Base-by-base conservation (phyloP, 1,284 basidiomycete genomes). In the Cutaneotrichosporon daszewskae region DNA sequence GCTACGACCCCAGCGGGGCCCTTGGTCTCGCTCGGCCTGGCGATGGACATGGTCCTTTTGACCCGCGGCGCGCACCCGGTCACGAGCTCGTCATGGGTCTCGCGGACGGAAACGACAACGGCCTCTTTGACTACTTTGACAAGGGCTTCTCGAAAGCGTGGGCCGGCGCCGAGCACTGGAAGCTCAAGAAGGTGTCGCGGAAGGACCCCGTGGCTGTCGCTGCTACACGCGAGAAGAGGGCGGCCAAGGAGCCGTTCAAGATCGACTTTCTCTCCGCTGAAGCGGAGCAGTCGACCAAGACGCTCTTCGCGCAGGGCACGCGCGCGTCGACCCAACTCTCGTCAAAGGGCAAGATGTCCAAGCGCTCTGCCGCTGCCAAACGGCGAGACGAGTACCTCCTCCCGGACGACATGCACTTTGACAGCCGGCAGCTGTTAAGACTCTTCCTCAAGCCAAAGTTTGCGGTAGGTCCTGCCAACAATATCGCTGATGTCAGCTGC, bases 101-200 rank as follows among this genome's bases (percentile, higher is more conserved):
- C 80, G 80, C 81, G 9, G 81, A 82, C 39, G 78, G 74, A 2
- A 79, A 56, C 6, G 61, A 64, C 28, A 57, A 58, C 25, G 79
- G 74, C 23, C 84, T 90, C 74, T 82, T 97, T 73, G 89, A 94
- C 60, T 96, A 95, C 71, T 96, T 98, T 66, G 92, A 98, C 68
- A 79, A 84, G 57, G 82, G 79, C 28, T 79, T 90, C 62, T 77
- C 84, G 62, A 95, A 89, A 76, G 94, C 91, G 58, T 98, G 94
- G 94, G 94, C 95, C 4, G 94, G 95, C 5, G 94, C 94, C 10
- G 90, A 97, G 67, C 95, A 99, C 68, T 98, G 94, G 94, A 97
- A 95, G 68, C 70, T 97, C 57, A 74, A 84, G 44, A 85, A 82
- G 61, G 76, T 81, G 23, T 76, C 88, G 35, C 77, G 83, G 43